Evolutionary conservation across 768 basidiomycete species (phyloP).

Genomic region (Podaxis sp.): DNA sequence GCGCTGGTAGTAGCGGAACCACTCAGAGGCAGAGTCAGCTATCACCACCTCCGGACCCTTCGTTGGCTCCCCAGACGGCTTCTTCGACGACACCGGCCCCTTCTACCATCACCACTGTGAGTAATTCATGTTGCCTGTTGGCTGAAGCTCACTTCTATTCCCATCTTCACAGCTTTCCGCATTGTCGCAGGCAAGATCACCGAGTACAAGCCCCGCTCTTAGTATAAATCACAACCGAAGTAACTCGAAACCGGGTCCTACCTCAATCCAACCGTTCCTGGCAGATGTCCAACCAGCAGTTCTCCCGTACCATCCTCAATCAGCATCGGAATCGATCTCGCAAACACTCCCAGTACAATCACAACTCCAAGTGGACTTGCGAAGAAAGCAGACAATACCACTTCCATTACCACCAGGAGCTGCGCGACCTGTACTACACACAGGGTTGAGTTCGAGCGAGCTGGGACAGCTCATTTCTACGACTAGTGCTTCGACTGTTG

Average conservation of each 20-base stretch:
- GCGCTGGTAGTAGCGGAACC: background rate
- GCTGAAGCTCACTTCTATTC: background rate
- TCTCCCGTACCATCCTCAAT: background rate
- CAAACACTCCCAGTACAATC: background rate
- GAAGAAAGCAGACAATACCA: background rate
- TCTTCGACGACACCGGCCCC: background rate
- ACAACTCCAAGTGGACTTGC: background rate
- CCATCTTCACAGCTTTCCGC: background rate
- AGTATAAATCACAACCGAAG: background rate
- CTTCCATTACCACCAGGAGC: slow-evolving; percentile 7
- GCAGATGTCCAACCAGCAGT: background rate
- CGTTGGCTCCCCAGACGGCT: background rate
- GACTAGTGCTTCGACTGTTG: background rate
- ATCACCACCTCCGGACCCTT: background rate
- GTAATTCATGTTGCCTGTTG: background rate
- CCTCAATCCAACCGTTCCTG: background rate
- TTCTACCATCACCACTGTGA: background rate
- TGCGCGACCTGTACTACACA: background rate
- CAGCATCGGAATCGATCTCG: background rate
- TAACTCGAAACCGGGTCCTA: background rate
- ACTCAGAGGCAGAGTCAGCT: background rate
- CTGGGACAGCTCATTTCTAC: background rate
- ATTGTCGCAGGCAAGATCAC: background rate
- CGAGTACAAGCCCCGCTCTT: background rate
- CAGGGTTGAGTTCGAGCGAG: background rate